These are phyloP conservation scores for Agaricus sinodeliciosus DNA, from an alignment of 768 basidiomycete species.

Conservation along the genomic window DNA sequence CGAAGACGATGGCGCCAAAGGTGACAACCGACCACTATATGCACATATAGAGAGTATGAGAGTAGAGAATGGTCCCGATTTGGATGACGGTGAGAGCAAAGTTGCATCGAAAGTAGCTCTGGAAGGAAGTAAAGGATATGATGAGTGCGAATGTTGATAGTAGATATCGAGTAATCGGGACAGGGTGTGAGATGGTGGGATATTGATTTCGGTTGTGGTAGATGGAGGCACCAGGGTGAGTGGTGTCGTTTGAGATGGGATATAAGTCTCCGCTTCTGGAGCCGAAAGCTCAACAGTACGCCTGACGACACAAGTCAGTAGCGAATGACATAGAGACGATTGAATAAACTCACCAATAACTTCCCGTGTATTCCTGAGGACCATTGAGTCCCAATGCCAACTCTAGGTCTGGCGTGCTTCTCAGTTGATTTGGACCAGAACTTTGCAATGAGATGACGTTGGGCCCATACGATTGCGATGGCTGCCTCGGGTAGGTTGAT, in stretches of 20 bases:
- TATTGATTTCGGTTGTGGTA: conserved; percentile 12
- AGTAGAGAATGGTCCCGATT: conserved; percentile 12
- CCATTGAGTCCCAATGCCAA: conserved; percentile 3
- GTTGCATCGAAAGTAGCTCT: conserved; percentile 10
- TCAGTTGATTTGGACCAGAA: neutral
- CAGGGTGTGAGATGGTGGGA: conserved; percentile 21
- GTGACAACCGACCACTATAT: conserved; percentile 20
- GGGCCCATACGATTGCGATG: neutral
- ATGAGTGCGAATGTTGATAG: conserved; percentile 18
- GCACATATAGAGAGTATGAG: conserved; percentile 22
- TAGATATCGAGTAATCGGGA: conserved; percentile 20
- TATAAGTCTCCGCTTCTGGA: conserved; percentile 8
- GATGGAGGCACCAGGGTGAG: conserved; percentile 3
- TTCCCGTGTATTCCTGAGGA: conserved; percentile 10
- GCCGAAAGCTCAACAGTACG: conserved; percentile 12
- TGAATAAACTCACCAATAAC: conserved; percentile 11
- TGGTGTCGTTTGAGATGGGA: conserved; percentile 6
- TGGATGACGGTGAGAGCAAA: conserved; percentile 10
- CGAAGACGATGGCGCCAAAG: conserved; percentile 4
- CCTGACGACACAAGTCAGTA: conserved; percentile 3
- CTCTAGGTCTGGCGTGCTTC: neutral
- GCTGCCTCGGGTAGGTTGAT: neutral
- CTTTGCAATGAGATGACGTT: neutral
- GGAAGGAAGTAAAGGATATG: conserved; percentile 19
- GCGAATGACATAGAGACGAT: neutral